Percentiles rank a stretch among this genome's conserved stretches.
Evolutionary conservation across 2,329 filamentous ascomycete genomes (phyloP).

Genomic region (Ceratocystiopsis sp.): DNA sequence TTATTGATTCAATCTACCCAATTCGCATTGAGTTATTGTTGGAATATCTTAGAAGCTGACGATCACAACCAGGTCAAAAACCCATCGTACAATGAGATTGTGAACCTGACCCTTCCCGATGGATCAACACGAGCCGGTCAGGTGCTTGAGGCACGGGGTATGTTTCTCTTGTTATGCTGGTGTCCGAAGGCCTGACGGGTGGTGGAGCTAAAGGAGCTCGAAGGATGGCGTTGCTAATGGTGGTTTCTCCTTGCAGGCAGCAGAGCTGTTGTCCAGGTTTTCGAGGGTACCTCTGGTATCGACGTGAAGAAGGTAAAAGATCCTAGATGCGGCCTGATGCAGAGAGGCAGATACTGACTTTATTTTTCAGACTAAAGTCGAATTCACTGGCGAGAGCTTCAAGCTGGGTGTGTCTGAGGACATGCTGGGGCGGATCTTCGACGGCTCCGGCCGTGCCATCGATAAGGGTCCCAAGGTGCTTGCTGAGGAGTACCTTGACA

Average conservation of each 20-base stretch:
- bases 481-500: conserved; percentile 95
- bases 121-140: conserved; percentile 86
- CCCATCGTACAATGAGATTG: conserved; percentile 94
- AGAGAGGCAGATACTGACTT: background rate
- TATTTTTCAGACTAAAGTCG: conserved; percentile 66
- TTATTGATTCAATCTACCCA: no score
- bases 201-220: no score
- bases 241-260: conserved; percentile 42
- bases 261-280: conserved; percentile 91
- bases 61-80: conserved; percentile 64
- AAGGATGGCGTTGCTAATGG: background rate
- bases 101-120: conserved; percentile 88
- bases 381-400: conserved; percentile 91
- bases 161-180: conserved; percentile 10
- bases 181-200: no score
- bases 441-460: conserved; percentile 93
- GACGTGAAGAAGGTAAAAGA: conserved; percentile 87
- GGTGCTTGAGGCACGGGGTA: conserved; percentile 93
- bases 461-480: conserved; percentile 98
- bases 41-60: background rate
- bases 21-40: no score
- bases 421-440: conserved; percentile 97
- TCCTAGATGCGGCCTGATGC: no score
- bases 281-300: conserved; percentile 91
- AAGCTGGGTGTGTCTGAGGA: conserved; percentile 98